Conservation (phyloP, 352 stramenopile genomes). For the Pythium utonaiense region DNA sequence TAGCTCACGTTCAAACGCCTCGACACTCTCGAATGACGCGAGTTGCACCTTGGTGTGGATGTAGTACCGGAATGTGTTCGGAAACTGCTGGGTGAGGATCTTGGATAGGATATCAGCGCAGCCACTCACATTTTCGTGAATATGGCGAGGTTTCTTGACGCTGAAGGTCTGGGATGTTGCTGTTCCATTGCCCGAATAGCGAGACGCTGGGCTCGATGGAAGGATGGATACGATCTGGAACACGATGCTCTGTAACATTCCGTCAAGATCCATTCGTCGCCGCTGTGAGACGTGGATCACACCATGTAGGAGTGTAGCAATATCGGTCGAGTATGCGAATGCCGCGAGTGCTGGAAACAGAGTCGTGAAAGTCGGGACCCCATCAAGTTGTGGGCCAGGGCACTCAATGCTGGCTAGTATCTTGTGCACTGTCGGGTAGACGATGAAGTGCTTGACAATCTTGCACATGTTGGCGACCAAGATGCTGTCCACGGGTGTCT, state of each 20-base stretch:
- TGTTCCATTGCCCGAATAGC: not conserved
- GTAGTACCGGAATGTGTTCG: slow-evolving; percentile 76
- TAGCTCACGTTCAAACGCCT: slow-evolving; percentile 62
- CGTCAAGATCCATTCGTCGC: slow-evolving; percentile 35
- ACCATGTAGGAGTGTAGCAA: slow-evolving; percentile 56
- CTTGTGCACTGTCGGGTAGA: slow-evolving; percentile 58
- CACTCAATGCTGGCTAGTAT: slow-evolving; percentile 32
- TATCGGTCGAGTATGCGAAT: slow-evolving; percentile 62
- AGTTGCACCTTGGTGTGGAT: slow-evolving; percentile 65
- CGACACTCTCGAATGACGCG: slow-evolving; percentile 71
- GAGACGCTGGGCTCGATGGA: slow-evolving; percentile 29
- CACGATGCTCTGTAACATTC: slow-evolving; percentile 53
- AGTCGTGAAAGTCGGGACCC: slow-evolving; percentile 18
- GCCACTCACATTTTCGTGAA: slow-evolving; percentile 55
- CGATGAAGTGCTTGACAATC: slow-evolving; percentile 66
- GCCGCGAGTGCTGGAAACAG: slow-evolving; percentile 42
- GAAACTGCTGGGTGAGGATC: slow-evolving; percentile 62
- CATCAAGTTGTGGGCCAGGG: slow-evolving; percentile 14
- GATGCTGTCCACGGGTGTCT: slow-evolving; percentile 43
- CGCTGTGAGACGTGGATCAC: slow-evolving; percentile 63
- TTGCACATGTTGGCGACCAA: slow-evolving; percentile 66
- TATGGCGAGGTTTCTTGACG: slow-evolving; percentile 27
- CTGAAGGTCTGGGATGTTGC: slow-evolving; percentile 32
- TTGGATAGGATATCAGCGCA: slow-evolving; percentile 67
- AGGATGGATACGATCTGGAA: slow-evolving; percentile 43